Percentiles rank a stretch among this genome's conserved stretches.
Evolutionary conservation across 306 rosid genomes (phyloP).

Genomic region (Malus fusca): DNA sequence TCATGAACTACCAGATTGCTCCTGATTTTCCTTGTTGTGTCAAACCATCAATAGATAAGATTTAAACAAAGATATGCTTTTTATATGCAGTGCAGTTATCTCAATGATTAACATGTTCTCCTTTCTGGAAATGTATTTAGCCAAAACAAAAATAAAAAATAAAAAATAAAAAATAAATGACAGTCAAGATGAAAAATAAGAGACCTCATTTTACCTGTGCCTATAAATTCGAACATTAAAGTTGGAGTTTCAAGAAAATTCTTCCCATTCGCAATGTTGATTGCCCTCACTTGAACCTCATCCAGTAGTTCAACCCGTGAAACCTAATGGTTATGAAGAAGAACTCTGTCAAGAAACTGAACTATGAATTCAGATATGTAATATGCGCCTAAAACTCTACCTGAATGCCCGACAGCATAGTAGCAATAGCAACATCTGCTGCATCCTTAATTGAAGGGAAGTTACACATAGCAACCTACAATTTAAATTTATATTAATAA

Average conservation of each 20-base stretch:
- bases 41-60: background rate
- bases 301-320: slow-evolving; percentile 94
- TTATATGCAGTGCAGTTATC: background rate
- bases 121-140: slow-evolving; percentile 2
- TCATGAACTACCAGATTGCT: background rate
- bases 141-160: background rate
- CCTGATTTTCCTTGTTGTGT: background rate
- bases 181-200: slow-evolving; percentile 10
- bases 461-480: slow-evolving; percentile 97
- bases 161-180: background rate
- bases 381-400: slow-evolving; percentile 32
- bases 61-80: too few species aligned
- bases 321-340: slow-evolving; percentile 45
- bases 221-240: slow-evolving; percentile 84
- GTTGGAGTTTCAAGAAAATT: slow-evolving; percentile 70
- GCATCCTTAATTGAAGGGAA: slow-evolving; percentile 89
- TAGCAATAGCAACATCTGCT: slow-evolving; percentile 89
- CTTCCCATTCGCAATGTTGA: slow-evolving; percentile 89
- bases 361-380: background rate
- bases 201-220: slow-evolving; percentile 62
- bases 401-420: slow-evolving; percentile 95
- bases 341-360: slow-evolving; percentile 10
- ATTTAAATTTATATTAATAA: slow-evolving; percentile 14
- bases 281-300: slow-evolving; percentile 90
- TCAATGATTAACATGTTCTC: background rate